Evolutionary conservation across 2,329 filamentous ascomycete species (phyloP).

Genomic region (Beauveria varroae): DNA sequence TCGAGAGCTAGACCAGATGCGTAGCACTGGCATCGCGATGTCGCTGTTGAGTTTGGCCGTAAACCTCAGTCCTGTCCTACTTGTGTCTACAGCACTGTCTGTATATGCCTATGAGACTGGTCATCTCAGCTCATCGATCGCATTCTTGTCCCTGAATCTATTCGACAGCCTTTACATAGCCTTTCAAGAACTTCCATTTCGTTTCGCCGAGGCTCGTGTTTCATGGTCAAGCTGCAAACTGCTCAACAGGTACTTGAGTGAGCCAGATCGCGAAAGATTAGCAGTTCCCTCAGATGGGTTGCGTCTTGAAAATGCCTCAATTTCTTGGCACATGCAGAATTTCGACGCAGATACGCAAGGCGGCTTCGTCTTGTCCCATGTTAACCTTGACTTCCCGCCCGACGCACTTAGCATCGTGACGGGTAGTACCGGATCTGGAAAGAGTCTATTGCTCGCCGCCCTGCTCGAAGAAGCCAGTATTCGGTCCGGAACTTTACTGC

Average conservation of each 20-base stretch:
- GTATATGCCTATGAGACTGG: conserved; percentile 5
- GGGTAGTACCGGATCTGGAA: conserved; percentile 63
- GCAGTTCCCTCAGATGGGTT: background rate
- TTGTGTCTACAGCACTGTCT: conserved; percentile 10
- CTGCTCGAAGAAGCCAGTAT: conserved; percentile 64
- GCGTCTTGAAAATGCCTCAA: conserved; percentile 1
- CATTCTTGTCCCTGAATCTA: conserved; percentile 11
- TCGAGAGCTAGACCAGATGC: conserved; percentile 9
- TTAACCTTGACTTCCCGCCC: conserved; percentile 54
- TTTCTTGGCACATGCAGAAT: background rate
- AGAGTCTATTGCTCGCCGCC: conserved; percentile 59
- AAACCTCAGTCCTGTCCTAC: conserved; percentile 9
- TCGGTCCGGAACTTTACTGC: conserved; percentile 46
- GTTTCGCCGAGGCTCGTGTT: background rate
- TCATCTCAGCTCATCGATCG: conserved; percentile 6
- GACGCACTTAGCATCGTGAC: conserved; percentile 59
- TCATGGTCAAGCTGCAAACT: conserved; percentile 11
- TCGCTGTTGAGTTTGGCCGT: background rate
- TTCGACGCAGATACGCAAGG: background rate
- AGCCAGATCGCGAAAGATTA: background rate
- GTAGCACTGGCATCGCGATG: conserved; percentile 5
- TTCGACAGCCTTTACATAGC: conserved; percentile 9
- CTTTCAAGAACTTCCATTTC: conserved; percentile 4
- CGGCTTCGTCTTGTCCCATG: conserved; percentile 47
- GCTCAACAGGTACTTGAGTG: conserved; percentile 1